Base-by-base conservation (phyloP, 148 eudicot species). In the Persicaria maculosa region DNA sequence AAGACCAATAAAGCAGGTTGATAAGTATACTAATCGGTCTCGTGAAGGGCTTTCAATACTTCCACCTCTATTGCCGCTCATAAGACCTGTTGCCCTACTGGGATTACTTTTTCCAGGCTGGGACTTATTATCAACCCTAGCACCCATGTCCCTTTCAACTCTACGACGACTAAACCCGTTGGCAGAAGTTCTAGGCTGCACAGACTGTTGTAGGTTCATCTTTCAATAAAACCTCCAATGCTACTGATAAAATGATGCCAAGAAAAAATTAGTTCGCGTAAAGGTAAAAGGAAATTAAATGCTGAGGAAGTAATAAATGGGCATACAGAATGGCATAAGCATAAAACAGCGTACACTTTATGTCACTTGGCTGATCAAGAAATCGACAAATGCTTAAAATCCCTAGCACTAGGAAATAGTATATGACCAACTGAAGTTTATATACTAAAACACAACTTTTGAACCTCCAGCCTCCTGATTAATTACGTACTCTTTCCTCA, bases 1-100 rank as follows among this genome's bases (percentile, higher is more conserved):
- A 76, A 86, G 97, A 74, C 97, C 99, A 68, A 95, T 85, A 70
- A 95, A 89, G 81, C 92, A 89, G 14, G 97, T 76, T 19, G 91
- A 83, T 75, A 90, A 12, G 82, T 90, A 95, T 62, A 90, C 84
- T 52, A 95, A 81, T 31, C 94, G 85, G 44, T 95, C 97, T 40
- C 81, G 80, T 72, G 89, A 83, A 75, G 85, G 74, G 73, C 85
- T 87, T 72, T 82, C 90, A 76, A 36, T 20, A 44, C 17, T 65
- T 65, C 78, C 89, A 57, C 74, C 84, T 78, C 81, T 82, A 77
- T 73, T 75, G 40, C 80, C 75, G 75, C 76, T 78, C 50, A 78
- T 59, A 44, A 80, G 52, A 78, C 85, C 92, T 44, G 80, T 77
- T 40, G 74, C 82, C 77, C 84, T 77, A 77, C 82, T 78, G 72